Conservation (phyloP, 2,329 filamentous ascomycete species). For the Samsoniella hepiali region DNA sequence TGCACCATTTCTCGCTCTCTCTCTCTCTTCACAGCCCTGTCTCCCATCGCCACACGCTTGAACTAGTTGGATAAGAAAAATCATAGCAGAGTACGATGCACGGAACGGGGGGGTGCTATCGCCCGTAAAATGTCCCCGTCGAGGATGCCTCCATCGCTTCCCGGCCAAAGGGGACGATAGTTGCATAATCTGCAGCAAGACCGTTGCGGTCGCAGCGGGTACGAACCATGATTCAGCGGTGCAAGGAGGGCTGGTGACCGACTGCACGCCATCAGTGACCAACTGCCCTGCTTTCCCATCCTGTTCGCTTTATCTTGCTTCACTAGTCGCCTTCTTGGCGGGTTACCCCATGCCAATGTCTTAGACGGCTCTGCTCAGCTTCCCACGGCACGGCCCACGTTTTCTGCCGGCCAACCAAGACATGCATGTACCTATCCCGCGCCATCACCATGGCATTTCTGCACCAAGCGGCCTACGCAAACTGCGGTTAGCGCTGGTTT, state of each 20-base stretch:
- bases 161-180: not conserved
- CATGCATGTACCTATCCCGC: no score
- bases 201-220: constrained; percentile 2
- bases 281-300: no score
- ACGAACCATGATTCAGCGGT: not conserved
- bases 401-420: not conserved
- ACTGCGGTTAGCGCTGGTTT: not conserved
- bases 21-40: not conserved
- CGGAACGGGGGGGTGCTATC: not conserved
- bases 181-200: not conserved
- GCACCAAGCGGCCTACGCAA: no score
- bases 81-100: not conserved
- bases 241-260: no score
- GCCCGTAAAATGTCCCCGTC: not conserved
- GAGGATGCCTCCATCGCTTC: not conserved
- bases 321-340: no score
- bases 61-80: not conserved
- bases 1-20: not conserved
- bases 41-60: not conserved
- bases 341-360: not conserved
- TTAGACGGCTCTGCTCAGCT: no score
- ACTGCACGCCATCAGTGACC: no score
- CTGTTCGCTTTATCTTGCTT: no score
- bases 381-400: not conserved
- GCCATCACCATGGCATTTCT: not conserved